Conservation (phyloP, 2,329 filamentous ascomycete genomes). For the Colletotrichum costaricense region DNA sequence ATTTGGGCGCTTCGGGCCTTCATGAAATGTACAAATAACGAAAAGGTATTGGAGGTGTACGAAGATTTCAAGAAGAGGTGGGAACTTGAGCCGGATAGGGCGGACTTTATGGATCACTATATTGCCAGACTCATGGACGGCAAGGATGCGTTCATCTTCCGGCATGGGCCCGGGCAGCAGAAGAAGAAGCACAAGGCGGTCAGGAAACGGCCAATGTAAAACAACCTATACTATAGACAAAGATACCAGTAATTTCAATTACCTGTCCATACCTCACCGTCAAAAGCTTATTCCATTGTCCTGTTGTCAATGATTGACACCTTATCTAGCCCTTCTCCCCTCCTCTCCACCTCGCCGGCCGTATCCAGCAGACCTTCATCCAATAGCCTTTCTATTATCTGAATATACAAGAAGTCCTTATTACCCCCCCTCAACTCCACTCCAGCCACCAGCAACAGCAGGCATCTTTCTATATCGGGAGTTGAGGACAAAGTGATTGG, state of each 20-base stretch:
- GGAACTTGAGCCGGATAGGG: conserved; percentile 53
- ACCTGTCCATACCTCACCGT: neutral
- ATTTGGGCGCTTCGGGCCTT: conserved; percentile 74
- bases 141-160: conserved; percentile 37
- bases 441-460: too few relatives aligned
- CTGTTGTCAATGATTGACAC: neutral
- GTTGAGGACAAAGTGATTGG: too few relatives aligned
- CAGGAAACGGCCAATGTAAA: conserved; percentile 9
- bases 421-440: too few relatives aligned
- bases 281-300: neutral
- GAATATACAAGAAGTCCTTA: too few relatives aligned
- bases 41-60: conserved; percentile 66
- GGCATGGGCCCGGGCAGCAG: neutral
- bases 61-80: conserved; percentile 60
- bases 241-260: conserved; percentile 32
- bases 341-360: too few relatives aligned
- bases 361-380: too few relatives aligned
- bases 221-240: conserved; percentile 17
- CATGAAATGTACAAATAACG: conserved; percentile 64
- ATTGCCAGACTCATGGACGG: conserved; percentile 54
- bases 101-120: conserved; percentile 59
- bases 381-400: too few relatives aligned
- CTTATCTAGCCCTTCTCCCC: neutral
- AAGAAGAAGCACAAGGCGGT: conserved; percentile 3
- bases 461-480: too few relatives aligned